Evolutionary conservation across 768 basidiomycete species (phyloP), one percentile per base, ranked within the genome.

Genomic region (Tricholoma saponaceum): DNA sequence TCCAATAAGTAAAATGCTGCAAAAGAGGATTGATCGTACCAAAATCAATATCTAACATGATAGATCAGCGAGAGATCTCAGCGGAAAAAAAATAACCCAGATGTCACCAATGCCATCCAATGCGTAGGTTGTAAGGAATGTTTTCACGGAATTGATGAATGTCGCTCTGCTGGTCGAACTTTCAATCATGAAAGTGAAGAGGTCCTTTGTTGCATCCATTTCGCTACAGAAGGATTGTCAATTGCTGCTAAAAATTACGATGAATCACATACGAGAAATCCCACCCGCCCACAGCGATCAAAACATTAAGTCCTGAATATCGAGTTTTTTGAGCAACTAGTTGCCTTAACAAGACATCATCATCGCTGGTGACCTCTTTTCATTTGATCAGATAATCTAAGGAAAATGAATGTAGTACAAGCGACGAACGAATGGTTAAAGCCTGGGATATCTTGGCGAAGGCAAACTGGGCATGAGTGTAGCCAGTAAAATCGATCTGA

Each of bases 241-340:
- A 25, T 52, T 16, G n/a, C n/a, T n/a, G n/a, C n/a, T n/a, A n/a
- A n/a, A n/a, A n/a, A n/a, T n/a, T n/a, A n/a, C n/a, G n/a, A n/a
- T n/a, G n/a, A n/a, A n/a, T n/a, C n/a, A 30, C 60, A 52, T n/a
- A 56, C 55, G 62, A 67, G 52, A 65, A 67, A 18, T 35, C 58
- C 62, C 62, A 65, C 5, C 64, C 66, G 7, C 62, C 66, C 14
- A 67, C 62, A 20, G 64, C 64, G 22, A 65, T 62, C 23, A 63
- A 20, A 14, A 67, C 66, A 39, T 65, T 32, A 5, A 67, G 39
- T 6, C 49, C 51, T 2, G 62, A 47, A n/a, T n/a, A n/a, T n/a
- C n/a, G n/a, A n/a, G n/a, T n/a, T n/a, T n/a, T n/a, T n/a, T n/a
- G n/a, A n/a, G n/a, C n/a, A n/a, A n/a, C n/a, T n/a, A n/a, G n/a